phyloP scores from a whole-genome alignment of 2,329 filamentous ascomycete genomes.

The Dothideomycetes sp. region DNA sequence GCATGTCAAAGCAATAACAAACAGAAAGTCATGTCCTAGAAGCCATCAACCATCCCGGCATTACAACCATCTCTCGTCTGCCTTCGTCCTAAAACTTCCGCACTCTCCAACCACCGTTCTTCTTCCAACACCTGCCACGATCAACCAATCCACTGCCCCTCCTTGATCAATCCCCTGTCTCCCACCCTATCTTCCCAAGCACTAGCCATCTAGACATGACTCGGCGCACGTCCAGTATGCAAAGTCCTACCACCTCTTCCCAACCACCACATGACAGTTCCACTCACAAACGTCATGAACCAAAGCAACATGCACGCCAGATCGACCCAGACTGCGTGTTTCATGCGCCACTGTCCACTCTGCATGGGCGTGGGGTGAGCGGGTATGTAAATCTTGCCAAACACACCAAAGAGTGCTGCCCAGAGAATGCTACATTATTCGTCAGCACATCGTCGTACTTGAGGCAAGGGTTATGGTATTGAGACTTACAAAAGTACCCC shows the following conservation, averaged over 20 bases:
- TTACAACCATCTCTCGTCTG: no score
- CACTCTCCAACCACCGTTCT: no score
- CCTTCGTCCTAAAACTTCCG: no score
- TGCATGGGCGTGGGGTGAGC: conserved; percentile 46
- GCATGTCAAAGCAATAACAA: no score
- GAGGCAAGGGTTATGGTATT: not conserved
- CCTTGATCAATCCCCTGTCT: no score
- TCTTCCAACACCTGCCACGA: no score
- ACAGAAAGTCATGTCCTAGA: no score
- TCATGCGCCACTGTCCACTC: conserved; percentile 60
- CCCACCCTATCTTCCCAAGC: no score
- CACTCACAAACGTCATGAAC: conserved; percentile 51
- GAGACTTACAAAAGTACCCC: conserved; percentile 50
- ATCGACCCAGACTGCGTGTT: conserved; percentile 63
- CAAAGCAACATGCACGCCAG: conserved; percentile 60
- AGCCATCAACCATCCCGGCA: no score
- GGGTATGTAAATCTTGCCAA: conserved; percentile 69
- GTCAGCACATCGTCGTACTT: conserved; percentile 3
- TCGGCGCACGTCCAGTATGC: conserved; percentile 50
- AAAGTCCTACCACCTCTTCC: conserved; percentile 41
- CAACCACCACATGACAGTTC: conserved; percentile 48
- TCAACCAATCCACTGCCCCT: no score
- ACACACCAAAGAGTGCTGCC: conserved; percentile 73
- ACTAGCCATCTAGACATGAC: conserved; percentile 16
- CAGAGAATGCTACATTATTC: conserved; percentile 48